Conservation (phyloP, 2,329 filamentous ascomycete genomes). For the Colletotrichum simmondsii region DNA sequence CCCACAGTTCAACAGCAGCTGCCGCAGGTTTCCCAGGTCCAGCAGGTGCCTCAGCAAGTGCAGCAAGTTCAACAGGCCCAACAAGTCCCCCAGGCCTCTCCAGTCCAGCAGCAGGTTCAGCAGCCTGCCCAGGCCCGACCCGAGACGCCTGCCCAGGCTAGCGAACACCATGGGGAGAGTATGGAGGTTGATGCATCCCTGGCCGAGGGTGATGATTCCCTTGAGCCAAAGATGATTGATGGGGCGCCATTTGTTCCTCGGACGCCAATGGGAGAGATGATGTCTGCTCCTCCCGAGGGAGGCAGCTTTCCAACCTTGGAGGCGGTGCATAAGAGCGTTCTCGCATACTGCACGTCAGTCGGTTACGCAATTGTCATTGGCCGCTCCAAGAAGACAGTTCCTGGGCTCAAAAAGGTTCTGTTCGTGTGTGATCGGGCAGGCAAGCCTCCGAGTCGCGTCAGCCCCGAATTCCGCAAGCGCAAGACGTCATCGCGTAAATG, state of each 20-base stretch:
- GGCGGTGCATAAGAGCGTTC: constrained; percentile 71
- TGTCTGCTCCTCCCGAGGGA: constrained; percentile 73
- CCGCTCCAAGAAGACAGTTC: constrained; percentile 74
- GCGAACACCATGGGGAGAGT: constrained; percentile 57
- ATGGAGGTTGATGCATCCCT: constrained; percentile 63
- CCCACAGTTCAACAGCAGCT: constrained; percentile 23
- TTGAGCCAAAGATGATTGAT: constrained; percentile 60
- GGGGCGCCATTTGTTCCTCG: constrained; percentile 62
- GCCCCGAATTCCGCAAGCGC: constrained; percentile 71
- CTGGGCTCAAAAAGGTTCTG: constrained; percentile 74
- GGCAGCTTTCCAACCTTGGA: constrained; percentile 73
- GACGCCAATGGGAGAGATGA: constrained; percentile 67
- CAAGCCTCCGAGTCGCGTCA: constrained; percentile 71
- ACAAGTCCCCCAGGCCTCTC: constrained; percentile 31
- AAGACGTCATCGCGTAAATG: constrained; percentile 77
- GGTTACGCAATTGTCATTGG: constrained; percentile 77
- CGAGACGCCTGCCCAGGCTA: constrained; percentile 42
- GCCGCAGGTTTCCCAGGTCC: constrained; percentile 36
- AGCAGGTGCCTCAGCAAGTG: constrained; percentile 41
- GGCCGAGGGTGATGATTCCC: constrained; percentile 56
- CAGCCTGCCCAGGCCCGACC: constrained; percentile 48
- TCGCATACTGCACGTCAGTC: constrained; percentile 74
- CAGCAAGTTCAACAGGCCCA: constrained; percentile 39
- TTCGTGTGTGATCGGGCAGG: constrained; percentile 75
- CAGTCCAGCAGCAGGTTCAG: constrained; percentile 45